Percentiles rank a stretch among this genome's conserved stretches.
These are phyloP conservation scores for Fraxinus nigra DNA, from an alignment of 305 asterid species.

Conservation along the genomic window DNA sequence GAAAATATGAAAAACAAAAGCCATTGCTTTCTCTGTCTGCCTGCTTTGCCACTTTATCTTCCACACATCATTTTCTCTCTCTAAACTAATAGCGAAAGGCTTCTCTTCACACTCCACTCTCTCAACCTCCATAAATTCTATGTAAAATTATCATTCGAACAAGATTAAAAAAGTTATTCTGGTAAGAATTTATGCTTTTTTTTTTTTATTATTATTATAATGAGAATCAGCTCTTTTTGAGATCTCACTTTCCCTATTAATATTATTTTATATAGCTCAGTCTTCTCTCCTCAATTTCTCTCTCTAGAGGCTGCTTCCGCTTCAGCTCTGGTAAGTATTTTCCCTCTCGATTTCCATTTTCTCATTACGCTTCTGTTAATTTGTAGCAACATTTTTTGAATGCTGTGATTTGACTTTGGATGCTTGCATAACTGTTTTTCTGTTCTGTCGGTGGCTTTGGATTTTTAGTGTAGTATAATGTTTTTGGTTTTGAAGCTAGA, in stretches of 20 bases:
- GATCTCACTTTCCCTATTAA: constrained; percentile 11
- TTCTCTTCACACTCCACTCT: constrained; percentile 22
- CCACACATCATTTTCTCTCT: constrained; percentile 27
- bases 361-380: background rate
- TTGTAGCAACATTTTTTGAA: background rate
- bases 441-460: constrained; percentile 34
- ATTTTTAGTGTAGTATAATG: background rate
- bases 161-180: constrained; percentile 10
- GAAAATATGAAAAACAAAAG: background rate
- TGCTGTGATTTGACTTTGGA: constrained; percentile 25
- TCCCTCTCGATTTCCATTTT: constrained; percentile 19
- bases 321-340: constrained; percentile 36
- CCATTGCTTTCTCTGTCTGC: background rate
- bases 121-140: background rate
- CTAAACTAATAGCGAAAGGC: constrained; percentile 22
- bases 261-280: constrained; percentile 1
- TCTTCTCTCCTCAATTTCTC: background rate
- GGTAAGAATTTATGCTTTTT: background rate
- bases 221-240: background rate
- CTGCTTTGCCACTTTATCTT: background rate
- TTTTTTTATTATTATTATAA: background rate
- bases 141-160: background rate
- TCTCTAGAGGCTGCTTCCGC: constrained; percentile 19
- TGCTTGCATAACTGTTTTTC: constrained; percentile 7
- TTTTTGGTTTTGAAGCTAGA: constrained; percentile 34